A percentile compares a stretch with the other conserved stretches of the same genome.
phyloP scores from a whole-genome alignment of 805 yeast species.

The Torulaspora indica region DNA sequence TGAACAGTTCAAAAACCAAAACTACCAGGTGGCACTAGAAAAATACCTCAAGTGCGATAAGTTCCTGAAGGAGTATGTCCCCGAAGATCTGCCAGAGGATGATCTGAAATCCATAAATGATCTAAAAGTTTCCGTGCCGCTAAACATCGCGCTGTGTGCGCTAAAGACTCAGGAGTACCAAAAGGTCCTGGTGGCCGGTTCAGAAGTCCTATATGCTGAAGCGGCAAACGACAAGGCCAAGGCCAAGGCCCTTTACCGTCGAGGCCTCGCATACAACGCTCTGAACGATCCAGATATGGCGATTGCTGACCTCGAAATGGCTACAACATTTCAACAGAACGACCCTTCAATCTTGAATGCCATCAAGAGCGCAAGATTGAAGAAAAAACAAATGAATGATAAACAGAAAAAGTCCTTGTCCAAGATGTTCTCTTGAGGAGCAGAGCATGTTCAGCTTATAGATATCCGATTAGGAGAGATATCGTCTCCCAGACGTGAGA shows the following conservation, averaged over 20 bases:
- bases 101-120: conserved; percentile 47
- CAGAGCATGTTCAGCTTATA: too few species aligned
- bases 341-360: conserved; percentile 71
- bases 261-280: conserved; percentile 67
- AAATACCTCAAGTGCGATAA: conserved; percentile 72
- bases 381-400: conserved; percentile 50
- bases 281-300: conserved; percentile 70
- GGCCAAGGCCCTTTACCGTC: conserved; percentile 83
- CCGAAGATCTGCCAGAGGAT: conserved; percentile 48
- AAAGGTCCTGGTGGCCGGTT: conserved; percentile 54
- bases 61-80: conserved; percentile 68
- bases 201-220: conserved; percentile 61
- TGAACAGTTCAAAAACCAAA: conserved; percentile 60
- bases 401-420: conserved; percentile 72
- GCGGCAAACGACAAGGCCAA: conserved; percentile 57
- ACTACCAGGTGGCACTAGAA: conserved; percentile 49
- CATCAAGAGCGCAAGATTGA: conserved; percentile 51
- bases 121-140: conserved; percentile 57
- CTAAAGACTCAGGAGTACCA: conserved; percentile 55
- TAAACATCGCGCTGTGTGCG: conserved; percentile 72
- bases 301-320: conserved; percentile 57
- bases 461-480: too few species aligned
- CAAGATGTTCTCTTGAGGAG: conserved; percentile 55
- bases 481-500: too few species aligned
- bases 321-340: conserved; percentile 56